These are phyloP conservation scores for Cutaneotrichosporon sp. DNA, from an alignment of 1,284 basidiomycete species.

Conservation along the genomic window DNA sequence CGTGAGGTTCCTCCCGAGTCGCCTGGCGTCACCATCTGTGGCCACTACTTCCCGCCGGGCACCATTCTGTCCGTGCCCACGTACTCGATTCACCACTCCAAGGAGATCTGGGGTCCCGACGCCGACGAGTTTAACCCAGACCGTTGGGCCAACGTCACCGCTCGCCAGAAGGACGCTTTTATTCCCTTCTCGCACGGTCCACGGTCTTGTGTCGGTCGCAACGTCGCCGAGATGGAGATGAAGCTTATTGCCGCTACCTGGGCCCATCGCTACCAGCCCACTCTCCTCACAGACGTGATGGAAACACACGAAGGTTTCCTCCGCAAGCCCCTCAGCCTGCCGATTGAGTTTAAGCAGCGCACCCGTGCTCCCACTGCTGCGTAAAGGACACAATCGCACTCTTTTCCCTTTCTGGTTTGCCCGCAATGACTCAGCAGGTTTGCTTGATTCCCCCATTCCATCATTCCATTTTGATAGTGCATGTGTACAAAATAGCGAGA, in stretches of 20 bases:
- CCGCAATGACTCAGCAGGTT: no score
- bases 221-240: conserved; percentile 24
- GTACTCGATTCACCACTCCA: conserved; percentile 52
- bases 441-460: no score
- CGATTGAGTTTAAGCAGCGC: conserved; percentile 10
- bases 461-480: no score
- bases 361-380: neutral
- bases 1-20: conserved; percentile 57
- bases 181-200: conserved; percentile 30
- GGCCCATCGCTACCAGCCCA: conserved; percentile 17
- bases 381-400: no score
- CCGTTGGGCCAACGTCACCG: conserved; percentile 20
- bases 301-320: conserved; percentile 18
- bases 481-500: no score
- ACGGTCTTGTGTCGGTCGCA: conserved; percentile 30
- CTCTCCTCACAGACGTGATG: conserved; percentile 14
- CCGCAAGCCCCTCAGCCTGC: conserved; percentile 15
- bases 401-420: no score
- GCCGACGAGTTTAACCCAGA: conserved; percentile 37
- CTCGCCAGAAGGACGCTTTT: conserved; percentile 22
- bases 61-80: conserved; percentile 19
- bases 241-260: conserved; percentile 19
- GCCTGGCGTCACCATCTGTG: conserved; percentile 14
- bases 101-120: conserved; percentile 57
- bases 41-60: conserved; percentile 20